Base-by-base conservation (phyloP, 768 basidiomycete genomes). In the Tulasnella sp. region DNA sequence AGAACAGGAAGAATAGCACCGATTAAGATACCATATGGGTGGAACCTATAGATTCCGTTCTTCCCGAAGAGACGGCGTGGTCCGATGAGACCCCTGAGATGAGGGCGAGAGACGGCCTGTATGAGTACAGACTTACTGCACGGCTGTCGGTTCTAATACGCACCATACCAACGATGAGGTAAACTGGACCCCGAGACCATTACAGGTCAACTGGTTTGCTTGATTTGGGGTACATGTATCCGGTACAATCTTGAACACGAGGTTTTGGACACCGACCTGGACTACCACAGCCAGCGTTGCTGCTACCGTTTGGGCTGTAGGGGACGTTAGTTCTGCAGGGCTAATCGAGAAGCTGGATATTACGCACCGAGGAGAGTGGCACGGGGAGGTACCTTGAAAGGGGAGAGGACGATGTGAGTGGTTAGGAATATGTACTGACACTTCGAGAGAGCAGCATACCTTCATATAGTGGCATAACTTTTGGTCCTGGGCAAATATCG, bases 351-450 rank as follows among this genome's bases (percentile, higher is more conserved):
- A 68, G 12, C 1, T 14, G 31, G 16, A 36, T 6, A 18, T 27
- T 27, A 21, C 62, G 24, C 36, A 68, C 86, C 85, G 10, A 82
- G 71, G 81, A 88, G 88, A 0, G 86, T 86, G 1, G 84, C 82
- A 12, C 88, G 82, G 7, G 88, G 88, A 10, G 88, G 87, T 2
- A 88, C 83, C 83, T 88, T 88, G 42, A 83, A 88, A 86, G 14
- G 82, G 88, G 88, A 82, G 88, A 6, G 5, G n/a, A 14, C 62
- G 14, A 58, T 8, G 27, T 68, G 31, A 68, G 62, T n/a, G 21
- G 4, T 36, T 18, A 16, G 14, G 1, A 27, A 68, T 3, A 34
- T 12, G 12, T 31, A 12, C 9, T 34, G 31, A 5, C 10, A 58
- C 56, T 31, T 58, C 56, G 27, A 12, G 12, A 18, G 7, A 18